Evolutionary conservation across 2,329 filamentous ascomycete genomes (phyloP), one percentile per base, ranked within the genome.

Genomic region (Orbilia oligospora): DNA sequence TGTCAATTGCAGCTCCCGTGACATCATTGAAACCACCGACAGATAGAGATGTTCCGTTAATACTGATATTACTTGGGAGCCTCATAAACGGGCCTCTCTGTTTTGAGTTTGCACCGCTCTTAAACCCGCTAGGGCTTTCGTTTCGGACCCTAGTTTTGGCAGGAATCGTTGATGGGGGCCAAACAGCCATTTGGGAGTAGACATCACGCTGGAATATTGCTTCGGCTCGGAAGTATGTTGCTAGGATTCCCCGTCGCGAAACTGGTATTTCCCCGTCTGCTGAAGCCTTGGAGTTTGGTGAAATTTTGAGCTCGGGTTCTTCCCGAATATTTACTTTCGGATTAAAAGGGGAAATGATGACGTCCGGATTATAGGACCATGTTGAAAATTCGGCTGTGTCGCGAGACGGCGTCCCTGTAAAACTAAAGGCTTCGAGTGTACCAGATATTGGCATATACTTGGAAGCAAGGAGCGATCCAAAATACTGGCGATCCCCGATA

Each of bases 161-260:
- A 1, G 81, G 81, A n/a, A 82, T 81, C 9, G 70, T 78, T 5
- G n/a, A 48, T 4, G 81, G 80, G 12, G 81, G 81, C 81, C 81
- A 82, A 9, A 81, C 68, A 5, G 71, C 73, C 78, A 77, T 81
- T n/a, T 79, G 78, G 30, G 55, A 48, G 38, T 80, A 76, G 27
- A 80, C 70, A 41, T 67, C 64, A 44, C 76, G 61, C 30, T 71
- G 61, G 10, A 80, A 63, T 18, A 80, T 69, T 18, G 78, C 77
- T 16, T 71, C 66, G 8, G 80, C 71, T 18, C 80, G 80, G 44
- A 80, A 33, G 33, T 73, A 56, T 22, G 76, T 73, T 12, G 69
- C 64, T 16, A 79, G 55, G 10, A 72, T 79, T 24, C 72, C 73
- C 22, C 68, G 65, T 20, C 80, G 70, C 18, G 79, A 75, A 20